These are phyloP conservation scores for Stachybotrys echinatus DNA, from an alignment of 2,329 filamentous ascomycete species.

Conservation along the genomic window DNA sequence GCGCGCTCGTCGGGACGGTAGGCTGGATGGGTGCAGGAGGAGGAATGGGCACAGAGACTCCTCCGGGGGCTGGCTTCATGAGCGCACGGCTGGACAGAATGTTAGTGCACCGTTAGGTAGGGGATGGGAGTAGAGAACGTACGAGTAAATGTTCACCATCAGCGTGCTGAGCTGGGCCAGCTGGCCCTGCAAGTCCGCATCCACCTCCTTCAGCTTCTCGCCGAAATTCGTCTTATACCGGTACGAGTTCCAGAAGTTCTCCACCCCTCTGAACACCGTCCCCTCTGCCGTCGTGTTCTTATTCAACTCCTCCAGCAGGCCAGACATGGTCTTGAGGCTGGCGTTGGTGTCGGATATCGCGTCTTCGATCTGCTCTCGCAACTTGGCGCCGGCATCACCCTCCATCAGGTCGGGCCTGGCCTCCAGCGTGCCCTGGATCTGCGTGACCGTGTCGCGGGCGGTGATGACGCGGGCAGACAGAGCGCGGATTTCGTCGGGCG, in stretches of 20 bases:
- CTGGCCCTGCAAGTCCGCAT: conserved; percentile 21
- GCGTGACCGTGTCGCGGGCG: conserved; percentile 22
- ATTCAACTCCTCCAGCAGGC: conserved; percentile 20
- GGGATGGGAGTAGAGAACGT: conserved; percentile 2
- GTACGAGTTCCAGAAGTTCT: conserved; percentile 27
- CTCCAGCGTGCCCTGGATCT: conserved; percentile 21
- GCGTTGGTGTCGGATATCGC: conserved; percentile 17
- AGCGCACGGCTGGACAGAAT: conserved; percentile 15
- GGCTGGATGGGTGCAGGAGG: not conserved
- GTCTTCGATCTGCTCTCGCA: conserved; percentile 22
- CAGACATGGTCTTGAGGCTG: conserved; percentile 22
- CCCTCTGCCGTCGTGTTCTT: conserved; percentile 16
- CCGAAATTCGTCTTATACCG: conserved; percentile 25
- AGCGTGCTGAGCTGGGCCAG: conserved; percentile 18
- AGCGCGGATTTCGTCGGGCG: conserved; percentile 22
- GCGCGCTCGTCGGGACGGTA: not conserved
- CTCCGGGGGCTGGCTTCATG: conserved; percentile 18
- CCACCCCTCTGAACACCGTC: conserved; percentile 12
- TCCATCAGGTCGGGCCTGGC: conserved; percentile 23
- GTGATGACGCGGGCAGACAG: conserved; percentile 19
- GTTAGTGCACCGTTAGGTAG: not conserved
- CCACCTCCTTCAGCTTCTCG: conserved; percentile 22
- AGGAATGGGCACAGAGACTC: not conserved
- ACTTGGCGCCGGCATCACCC: conserved; percentile 18
- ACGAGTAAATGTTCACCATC: conserved; percentile 29